A percentile compares a stretch with the other conserved stretches of the same genome.
Evolutionary conservation across 2,329 filamentous ascomycete genomes (phyloP).

Genomic region (Penicillium capsulatum): DNA sequence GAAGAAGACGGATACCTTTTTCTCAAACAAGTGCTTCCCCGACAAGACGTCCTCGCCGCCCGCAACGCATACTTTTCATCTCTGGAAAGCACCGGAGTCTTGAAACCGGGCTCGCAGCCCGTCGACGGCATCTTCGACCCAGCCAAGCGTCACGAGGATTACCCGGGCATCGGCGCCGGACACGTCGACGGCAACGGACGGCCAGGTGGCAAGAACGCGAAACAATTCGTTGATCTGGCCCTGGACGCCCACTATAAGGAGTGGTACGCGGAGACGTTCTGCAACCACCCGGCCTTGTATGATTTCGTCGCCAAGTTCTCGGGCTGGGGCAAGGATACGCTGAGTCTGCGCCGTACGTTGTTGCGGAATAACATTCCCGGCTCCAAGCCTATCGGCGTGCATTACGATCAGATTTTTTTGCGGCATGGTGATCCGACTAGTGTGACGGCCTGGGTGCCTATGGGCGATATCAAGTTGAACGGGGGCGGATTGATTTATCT

Average conservation of each 20-base stretch:
- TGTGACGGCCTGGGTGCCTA: constrained; percentile 56
- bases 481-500: constrained; percentile 59
- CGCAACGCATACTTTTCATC: constrained; percentile 53
- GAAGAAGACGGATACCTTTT: constrained; percentile 53
- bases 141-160: constrained; percentile 41
- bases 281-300: constrained; percentile 49
- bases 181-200: constrained; percentile 43
- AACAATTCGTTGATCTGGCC: constrained; percentile 49
- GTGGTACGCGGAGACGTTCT: constrained; percentile 54
- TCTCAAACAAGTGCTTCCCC: constrained; percentile 53
- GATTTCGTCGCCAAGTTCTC: constrained; percentile 51
- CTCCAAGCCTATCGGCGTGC: constrained; percentile 56
- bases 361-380: constrained; percentile 56
- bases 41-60: constrained; percentile 50
- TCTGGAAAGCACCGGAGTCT: constrained; percentile 53
- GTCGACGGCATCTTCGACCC: constrained; percentile 54
- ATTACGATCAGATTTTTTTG: constrained; percentile 59
- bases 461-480: constrained; percentile 51
- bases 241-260: constrained; percentile 51
- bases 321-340: constrained; percentile 51
- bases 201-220: constrained; percentile 44
- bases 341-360: constrained; percentile 48
- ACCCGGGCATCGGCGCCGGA: constrained; percentile 54
- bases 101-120: constrained; percentile 51
- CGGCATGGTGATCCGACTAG: constrained; percentile 53